These are phyloP conservation scores for Marchantia paleacea DNA, from an alignment of 225 moss, liverwort and hornwort genomes.

Conservation along the genomic window DNA sequence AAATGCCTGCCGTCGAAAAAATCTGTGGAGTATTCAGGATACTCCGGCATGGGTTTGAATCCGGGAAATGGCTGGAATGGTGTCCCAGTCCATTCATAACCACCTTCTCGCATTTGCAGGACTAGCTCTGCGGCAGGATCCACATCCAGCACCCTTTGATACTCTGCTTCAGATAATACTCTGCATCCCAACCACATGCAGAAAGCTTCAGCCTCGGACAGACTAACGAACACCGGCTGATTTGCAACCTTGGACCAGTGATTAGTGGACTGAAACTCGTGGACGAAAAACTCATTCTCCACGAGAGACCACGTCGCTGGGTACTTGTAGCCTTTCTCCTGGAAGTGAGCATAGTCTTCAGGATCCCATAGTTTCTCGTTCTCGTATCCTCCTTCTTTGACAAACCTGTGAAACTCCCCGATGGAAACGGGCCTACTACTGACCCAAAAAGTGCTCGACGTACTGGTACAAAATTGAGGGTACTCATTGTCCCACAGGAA, in stretches of 20 bases:
- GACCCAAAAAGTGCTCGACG: constrained; percentile 40
- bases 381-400: constrained; percentile 60
- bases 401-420: constrained; percentile 53
- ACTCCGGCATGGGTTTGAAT: constrained; percentile 60
- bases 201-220: constrained; percentile 79
- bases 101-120: constrained; percentile 46
- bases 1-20: constrained; percentile 77
- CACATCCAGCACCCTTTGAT: constrained; percentile 46
- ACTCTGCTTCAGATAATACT: constrained; percentile 76
- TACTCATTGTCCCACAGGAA: constrained; percentile 94
- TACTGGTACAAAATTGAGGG: constrained; percentile 33
- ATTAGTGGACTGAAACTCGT: constrained; percentile 39
- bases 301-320: constrained; percentile 82
- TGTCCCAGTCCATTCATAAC: constrained; percentile 83
- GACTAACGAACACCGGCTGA: constrained; percentile 66
- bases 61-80: constrained; percentile 64
- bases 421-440: constrained; percentile 55
- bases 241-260: constrained; percentile 61
- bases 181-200: constrained; percentile 63
- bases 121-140: constrained; percentile 36
- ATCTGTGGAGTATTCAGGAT: constrained; percentile 68
- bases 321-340: constrained; percentile 35
- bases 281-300: constrained; percentile 57
- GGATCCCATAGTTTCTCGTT: constrained; percentile 51
- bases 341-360: constrained; percentile 51